Evolutionary conservation across 2,329 filamentous ascomycete species (phyloP).

Genomic region (Pestalotiopsis sp.): DNA sequence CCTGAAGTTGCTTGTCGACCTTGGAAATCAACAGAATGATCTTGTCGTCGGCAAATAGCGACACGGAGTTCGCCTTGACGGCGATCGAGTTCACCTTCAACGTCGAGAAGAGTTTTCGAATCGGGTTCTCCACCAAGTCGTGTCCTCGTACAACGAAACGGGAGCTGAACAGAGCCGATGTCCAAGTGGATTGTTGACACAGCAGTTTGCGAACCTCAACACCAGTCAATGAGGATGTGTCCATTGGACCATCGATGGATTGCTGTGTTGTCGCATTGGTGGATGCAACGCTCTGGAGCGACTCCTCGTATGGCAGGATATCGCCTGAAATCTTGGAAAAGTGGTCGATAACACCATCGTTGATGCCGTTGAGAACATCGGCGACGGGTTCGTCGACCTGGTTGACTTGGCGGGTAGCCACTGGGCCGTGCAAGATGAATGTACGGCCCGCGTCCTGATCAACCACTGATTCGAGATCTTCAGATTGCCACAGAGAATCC

Average conservation of each 20-base stretch:
- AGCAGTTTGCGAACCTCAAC: conserved; percentile 33
- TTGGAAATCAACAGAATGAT: conserved; percentile 78
- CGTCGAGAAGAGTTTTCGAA: conserved; percentile 13
- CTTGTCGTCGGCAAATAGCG: conserved; percentile 51
- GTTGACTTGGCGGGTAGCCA: conserved; percentile 29
- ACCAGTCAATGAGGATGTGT: conserved; percentile 33
- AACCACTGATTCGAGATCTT: conserved; percentile 37
- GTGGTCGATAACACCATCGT: conserved; percentile 19
- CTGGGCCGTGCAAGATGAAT: conserved; percentile 39
- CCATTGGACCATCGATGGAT: not conserved
- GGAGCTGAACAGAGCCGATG: conserved; percentile 13
- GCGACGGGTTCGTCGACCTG: conserved; percentile 27
- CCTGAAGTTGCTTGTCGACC: conserved; percentile 71
- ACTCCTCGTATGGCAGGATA: conserved; percentile 67
- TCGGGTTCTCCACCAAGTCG: conserved; percentile 14
- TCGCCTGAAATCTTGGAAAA: conserved; percentile 30
- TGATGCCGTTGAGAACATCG: conserved; percentile 30
- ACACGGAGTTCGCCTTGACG: conserved; percentile 18
- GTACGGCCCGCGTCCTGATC: conserved; percentile 34
- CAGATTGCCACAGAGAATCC: conserved; percentile 42
- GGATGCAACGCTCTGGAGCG: conserved; percentile 56
- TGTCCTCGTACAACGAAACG: conserved; percentile 13
- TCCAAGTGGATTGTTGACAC: conserved; percentile 8
- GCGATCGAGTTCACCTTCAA: conserved; percentile 18
- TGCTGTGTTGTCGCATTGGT: not conserved